A percentile compares a stretch with the other conserved stretches of the same genome.
phyloP scores from a whole-genome alignment of 257 asterid genomes.

The Solanum commersonii region DNA sequence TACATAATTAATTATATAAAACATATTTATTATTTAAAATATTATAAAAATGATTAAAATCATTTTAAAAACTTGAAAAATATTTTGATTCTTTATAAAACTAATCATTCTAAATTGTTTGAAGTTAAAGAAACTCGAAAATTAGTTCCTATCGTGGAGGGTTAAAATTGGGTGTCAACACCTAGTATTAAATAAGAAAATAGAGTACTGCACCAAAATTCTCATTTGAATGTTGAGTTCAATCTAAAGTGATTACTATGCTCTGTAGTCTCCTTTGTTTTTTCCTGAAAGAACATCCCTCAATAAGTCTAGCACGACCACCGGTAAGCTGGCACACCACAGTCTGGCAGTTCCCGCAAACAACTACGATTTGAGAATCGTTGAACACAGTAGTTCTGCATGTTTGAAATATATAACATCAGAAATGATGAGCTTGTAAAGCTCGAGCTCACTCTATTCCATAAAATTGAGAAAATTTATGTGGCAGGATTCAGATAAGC shows the following conservation, averaged over 20 bases:
- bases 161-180: no score
- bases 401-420: not conserved
- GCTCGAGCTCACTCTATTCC: no score
- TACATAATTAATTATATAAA: no score
- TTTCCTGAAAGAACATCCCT: conserved; percentile 70
- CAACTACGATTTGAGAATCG: conserved; percentile 48
- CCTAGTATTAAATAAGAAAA: conserved; percentile 2
- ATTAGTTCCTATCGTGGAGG: no score
- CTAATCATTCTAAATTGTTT: no score
- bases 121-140: no score
- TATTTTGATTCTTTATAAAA: no score
- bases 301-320: conserved; percentile 60
- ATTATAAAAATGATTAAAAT: no score
- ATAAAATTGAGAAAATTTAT: not conserved
- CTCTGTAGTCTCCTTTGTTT: conserved; percentile 34
- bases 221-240: not conserved
- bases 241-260: not conserved
- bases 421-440: not conserved
- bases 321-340: conserved; percentile 63
- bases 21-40: no score
- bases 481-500: not conserved
- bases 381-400: conserved; percentile 53
- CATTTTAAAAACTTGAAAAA: no score
- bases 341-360: conserved; percentile 47
- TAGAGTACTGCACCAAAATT: not conserved